Base-by-base conservation (phyloP, 2,329 filamentous ascomycete genomes). In the Clonostachys rhizophaga region DNA sequence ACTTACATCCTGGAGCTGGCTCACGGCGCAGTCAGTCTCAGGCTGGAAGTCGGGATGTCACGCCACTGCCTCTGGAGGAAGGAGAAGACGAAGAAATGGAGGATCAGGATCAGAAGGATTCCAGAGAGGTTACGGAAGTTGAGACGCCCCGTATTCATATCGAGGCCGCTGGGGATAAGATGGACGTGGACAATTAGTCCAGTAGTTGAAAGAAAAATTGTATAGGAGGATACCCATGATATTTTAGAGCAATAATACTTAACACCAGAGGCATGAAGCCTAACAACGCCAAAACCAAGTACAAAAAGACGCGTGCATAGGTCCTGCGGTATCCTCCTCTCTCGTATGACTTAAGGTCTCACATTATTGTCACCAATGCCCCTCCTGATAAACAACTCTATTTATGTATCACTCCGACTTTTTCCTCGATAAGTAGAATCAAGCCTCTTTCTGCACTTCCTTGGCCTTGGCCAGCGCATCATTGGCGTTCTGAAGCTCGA, bases 11-110 rank as follows among this genome's bases (percentile, higher is more conserved):
- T 8, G 20, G 36, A 11, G 47, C 43, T 18, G 36, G 35, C n/a
- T 24, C 4, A 12, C n/a, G 37, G 24, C 44, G 18, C 18, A 34
- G n/a, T 8, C 20, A 36, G 35, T 72, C 71, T 9, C 63, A 64
- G 46, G 54, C 60, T 8, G 48, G 45, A 13, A 51, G 54, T 36
- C 47, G 53, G 6, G 40, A 35, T 7, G 39, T 40, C 8, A 54
- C 49, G 34, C 46, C 41, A 6, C 49, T 51, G 14, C 39, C 36
- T 2, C 45, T 49, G 10, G 66, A 62, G 12, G 68, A 75, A 39
- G 68, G 66, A 3, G 80, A 82, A 48, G 83, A 86, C 57, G 69
- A 77, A 18, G 75, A 77, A 37, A 85, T 86, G 78, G 71, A 72
- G 10, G 81, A 82, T 30, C 56, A 61, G 43, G 81, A 82, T 30